A percentile compares a stretch with the other conserved stretches of the same genome.
Conservation (phyloP, 1,284 basidiomycete species). For the Jaminaea rosea region DNA sequence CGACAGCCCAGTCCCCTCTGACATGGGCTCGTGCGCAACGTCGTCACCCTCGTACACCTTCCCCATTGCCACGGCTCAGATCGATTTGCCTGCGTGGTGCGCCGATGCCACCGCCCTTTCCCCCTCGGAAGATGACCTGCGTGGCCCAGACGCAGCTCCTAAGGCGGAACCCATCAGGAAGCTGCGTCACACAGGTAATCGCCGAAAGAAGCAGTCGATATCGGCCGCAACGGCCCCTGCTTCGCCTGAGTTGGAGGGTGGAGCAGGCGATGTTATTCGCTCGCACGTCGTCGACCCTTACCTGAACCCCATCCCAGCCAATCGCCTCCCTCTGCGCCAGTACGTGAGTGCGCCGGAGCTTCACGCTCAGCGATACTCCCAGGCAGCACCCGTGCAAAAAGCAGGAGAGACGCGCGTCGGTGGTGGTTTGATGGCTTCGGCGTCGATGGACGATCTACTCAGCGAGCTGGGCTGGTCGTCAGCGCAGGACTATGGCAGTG, state of each 20-base stretch:
- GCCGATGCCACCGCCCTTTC: too few species aligned
- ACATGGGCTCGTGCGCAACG: too few species aligned
- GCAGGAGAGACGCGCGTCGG: background rate
- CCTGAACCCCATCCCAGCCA: background rate
- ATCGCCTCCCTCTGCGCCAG: constrained; percentile 16
- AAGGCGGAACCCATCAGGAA: too few species aligned
- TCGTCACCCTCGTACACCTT: too few species aligned
- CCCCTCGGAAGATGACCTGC: too few species aligned
- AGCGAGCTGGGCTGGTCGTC: constrained; percentile 16
- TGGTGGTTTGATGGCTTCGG: background rate
- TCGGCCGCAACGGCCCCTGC: background rate
- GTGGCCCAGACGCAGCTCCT: too few species aligned
- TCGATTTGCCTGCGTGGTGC: too few species aligned
- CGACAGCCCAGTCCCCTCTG: too few species aligned
- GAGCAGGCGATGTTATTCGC: background rate
- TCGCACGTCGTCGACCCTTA: background rate
- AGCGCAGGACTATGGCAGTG: background rate
- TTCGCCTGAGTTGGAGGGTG: background rate
- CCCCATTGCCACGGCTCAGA: too few species aligned
- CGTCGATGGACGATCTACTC: constrained; percentile 21
- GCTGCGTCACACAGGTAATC: background rate
- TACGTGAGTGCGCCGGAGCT: constrained; percentile 22
- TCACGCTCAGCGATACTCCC: constrained; percentile 16
- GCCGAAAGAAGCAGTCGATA: background rate
- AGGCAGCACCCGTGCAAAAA: constrained; percentile 10